phyloP scores from a whole-genome alignment of 2,329 filamentous ascomycete species.

The Xylariaceae sp. region DNA sequence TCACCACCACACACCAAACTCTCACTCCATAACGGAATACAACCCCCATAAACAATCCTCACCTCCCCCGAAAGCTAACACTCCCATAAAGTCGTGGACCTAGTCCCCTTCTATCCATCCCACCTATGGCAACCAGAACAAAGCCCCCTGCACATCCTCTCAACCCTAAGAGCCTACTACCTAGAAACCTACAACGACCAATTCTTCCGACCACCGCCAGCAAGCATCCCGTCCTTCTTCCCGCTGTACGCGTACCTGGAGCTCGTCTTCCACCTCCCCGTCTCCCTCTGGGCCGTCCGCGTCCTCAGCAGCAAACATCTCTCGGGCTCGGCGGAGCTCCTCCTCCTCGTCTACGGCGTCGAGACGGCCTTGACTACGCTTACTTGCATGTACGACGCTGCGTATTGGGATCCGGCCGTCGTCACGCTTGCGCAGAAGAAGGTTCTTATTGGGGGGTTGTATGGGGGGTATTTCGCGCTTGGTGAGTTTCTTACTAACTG shows the following conservation, averaged over 20 bases:
- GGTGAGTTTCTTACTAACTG: no score
- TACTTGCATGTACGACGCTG: slow-evolving; percentile 49
- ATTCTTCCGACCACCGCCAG: slow-evolving; percentile 42
- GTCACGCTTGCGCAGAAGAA: slow-evolving; percentile 44
- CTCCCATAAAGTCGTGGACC: slow-evolving; percentile 46
- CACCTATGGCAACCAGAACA: slow-evolving; percentile 40
- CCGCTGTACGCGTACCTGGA: slow-evolving; percentile 49
- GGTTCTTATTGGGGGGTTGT: slow-evolving; percentile 45
- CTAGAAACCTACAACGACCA: slow-evolving; percentile 49
- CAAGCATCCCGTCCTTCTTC: slow-evolving; percentile 46
- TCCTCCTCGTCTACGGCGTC: slow-evolving; percentile 49
- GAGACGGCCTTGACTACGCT: slow-evolving; percentile 50
- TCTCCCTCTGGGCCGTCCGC: slow-evolving; percentile 45
- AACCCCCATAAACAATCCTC: neutral
- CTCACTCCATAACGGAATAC: neutral
- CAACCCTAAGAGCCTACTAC: slow-evolving; percentile 45
- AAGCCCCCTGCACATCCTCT: slow-evolving; percentile 47
- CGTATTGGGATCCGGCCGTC: slow-evolving; percentile 45
- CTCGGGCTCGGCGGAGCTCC: slow-evolving; percentile 43
- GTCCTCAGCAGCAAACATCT: slow-evolving; percentile 30
- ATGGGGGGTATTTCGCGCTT: slow-evolving; percentile 49
- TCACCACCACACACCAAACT: neutral
- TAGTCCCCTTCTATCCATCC: slow-evolving; percentile 49
- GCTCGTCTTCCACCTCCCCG: slow-evolving; percentile 47
- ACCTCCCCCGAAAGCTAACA: neutral